Evolutionary conservation across 257 asterid genomes (phyloP), one percentile per base, ranked within the genome.

Genomic region (Vinca minor): DNA sequence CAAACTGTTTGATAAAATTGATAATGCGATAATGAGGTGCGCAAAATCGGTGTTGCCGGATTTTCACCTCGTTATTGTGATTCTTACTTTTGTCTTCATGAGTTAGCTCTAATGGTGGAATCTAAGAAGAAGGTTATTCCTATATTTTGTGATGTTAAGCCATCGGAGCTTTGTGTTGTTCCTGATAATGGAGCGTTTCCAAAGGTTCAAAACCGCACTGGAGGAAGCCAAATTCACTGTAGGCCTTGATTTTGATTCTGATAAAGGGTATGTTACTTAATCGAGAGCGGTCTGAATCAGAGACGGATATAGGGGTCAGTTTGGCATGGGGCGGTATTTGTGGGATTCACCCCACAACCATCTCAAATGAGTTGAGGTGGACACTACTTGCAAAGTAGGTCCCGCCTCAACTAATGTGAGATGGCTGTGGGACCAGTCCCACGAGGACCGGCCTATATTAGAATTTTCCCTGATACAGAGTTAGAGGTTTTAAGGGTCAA

Each of bases 171-270:
- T 49, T 45, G 49, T 3, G 81, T 75, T 3, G 81, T 75, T 17
- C 45, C 48, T 23, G 47, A 71, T 2, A 21, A 63, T 5, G 74
- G 54, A 61, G 4, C 78, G 77, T 66, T 38, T 79, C 7, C 70
- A 71, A 47, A 62, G 83, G 71, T 84, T 79, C 48, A 66, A 49
- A 1, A 14, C n/a, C 13, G 83, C 87, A 0, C 48, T 84, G 31
- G 83, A 77, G 48, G 90, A 81, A 54, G 90, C 90, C 1, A 81
- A 79, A 65, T 57, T 63, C 59, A 81, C 90, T 0, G 82, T 84
- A 1, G 87, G 89, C 1, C 76, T 84, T 15, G 60, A 67, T 3
- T 81, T 84, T 65, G 74, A 81, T 65, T 70, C 90, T 6, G 12
- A 64, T 0, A 71, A 77, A 41, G 87, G 85, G 90, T 83, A 50